Conservation (phyloP, 768 basidiomycete species). For the Russula vinacea region DNA sequence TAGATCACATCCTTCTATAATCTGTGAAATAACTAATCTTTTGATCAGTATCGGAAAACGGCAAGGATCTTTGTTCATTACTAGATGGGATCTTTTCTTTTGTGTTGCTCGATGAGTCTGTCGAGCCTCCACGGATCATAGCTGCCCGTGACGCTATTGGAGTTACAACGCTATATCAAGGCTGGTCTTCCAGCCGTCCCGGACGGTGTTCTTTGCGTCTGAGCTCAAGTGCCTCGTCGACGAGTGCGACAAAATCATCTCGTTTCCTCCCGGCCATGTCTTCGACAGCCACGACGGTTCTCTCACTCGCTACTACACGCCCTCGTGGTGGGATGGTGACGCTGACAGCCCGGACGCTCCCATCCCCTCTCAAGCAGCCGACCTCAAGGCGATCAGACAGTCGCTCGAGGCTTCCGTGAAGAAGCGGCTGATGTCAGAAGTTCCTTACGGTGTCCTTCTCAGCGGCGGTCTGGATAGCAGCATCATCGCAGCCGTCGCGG, state of each 20-base stretch:
- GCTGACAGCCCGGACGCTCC: constrained; percentile 51
- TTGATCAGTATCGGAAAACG: constrained; percentile 79
- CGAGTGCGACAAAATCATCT: constrained; percentile 90
- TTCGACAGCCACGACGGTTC: constrained; percentile 82
- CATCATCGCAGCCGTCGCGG: constrained; percentile 92
- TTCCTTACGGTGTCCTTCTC: constrained; percentile 94
- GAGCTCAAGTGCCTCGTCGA: constrained; percentile 90
- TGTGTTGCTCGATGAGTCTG: constrained; percentile 90
- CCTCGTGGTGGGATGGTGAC: constrained; percentile 89
- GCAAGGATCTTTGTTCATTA: constrained; percentile 65
- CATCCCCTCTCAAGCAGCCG: constrained; percentile 57
- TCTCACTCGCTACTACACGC: constrained; percentile 81
- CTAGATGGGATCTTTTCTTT: constrained; percentile 99
- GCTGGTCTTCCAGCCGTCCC: constrained; percentile 81
- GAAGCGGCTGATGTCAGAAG: constrained; percentile 97
- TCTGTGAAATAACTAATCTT: constrained; percentile 15
- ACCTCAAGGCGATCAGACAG: constrained; percentile 71
- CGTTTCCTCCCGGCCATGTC: constrained; percentile 97
- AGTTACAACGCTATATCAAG: constrained; percentile 98
- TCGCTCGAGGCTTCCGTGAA: constrained; percentile 87
- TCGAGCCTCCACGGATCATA: constrained; percentile 83
- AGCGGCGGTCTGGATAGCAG: constrained; percentile 95
- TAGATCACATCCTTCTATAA: background rate
- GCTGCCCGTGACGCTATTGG: constrained; percentile 97
- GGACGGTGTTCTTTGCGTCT: constrained; percentile 88